phyloP scores from a whole-genome alignment of 495 filamentous ascomycete species.

The Staphylotrichum tortipilum region DNA sequence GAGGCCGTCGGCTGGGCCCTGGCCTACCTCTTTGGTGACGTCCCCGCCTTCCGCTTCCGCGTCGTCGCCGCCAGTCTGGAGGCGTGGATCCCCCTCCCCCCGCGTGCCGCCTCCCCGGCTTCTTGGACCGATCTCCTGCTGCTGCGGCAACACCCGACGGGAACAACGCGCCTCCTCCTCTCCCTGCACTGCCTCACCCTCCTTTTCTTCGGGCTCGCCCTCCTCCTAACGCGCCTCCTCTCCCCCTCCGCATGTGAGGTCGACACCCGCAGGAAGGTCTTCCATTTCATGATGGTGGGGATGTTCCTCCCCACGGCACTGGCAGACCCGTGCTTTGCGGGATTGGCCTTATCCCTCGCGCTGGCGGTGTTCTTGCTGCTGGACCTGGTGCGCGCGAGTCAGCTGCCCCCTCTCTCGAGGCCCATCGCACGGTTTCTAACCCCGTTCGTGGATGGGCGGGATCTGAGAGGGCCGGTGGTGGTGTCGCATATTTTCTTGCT shows the following conservation, averaged over 20 bases:
- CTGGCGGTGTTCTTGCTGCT: slow-evolving; percentile 78
- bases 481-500: slow-evolving; percentile 93
- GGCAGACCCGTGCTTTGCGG: slow-evolving; percentile 74
- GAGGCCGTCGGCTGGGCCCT: slow-evolving; percentile 92
- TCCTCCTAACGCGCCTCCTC: slow-evolving; percentile 67
- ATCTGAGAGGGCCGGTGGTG: slow-evolving; percentile 87
- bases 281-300: slow-evolving; percentile 94
- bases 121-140: slow-evolving; percentile 38
- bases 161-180: slow-evolving; percentile 73
- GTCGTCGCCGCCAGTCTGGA: slow-evolving; percentile 57
- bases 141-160: slow-evolving; percentile 71
- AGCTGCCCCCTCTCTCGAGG: slow-evolving; percentile 78
- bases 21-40: slow-evolving; percentile 79
- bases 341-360: slow-evolving; percentile 65
- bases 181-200: slow-evolving; percentile 62
- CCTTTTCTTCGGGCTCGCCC: slow-evolving; percentile 57
- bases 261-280: slow-evolving; percentile 95
- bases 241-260: slow-evolving; percentile 68
- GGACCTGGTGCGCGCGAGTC: slow-evolving; percentile 80
- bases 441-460: slow-evolving; percentile 89
- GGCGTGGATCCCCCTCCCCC: slow-evolving; percentile 67
- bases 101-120: slow-evolving; percentile 29
- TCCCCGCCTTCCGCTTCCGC: slow-evolving; percentile 56
- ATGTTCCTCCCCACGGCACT: slow-evolving; percentile 86
- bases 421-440: slow-evolving; percentile 78